These are phyloP conservation scores for Diplodia mutila DNA, from an alignment of 2,329 filamentous ascomycete genomes.

Conservation along the genomic window DNA sequence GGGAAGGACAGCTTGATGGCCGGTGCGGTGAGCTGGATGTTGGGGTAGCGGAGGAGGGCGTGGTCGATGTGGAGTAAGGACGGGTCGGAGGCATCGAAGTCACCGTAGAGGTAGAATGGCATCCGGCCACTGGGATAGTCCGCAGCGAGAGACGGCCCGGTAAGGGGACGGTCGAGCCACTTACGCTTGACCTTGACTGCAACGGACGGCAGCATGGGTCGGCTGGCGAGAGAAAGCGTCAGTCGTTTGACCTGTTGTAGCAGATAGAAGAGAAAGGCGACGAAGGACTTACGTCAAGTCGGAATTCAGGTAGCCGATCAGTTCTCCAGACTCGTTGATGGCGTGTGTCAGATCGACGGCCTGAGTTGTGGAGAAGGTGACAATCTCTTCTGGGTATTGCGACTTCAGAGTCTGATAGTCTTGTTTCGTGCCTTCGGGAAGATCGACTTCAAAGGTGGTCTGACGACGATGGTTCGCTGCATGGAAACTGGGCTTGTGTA, in stretches of 20 bases:
- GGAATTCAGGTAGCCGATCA: conserved; percentile 1
- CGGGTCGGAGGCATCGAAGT: conserved; percentile 44
- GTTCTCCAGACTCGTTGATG: conserved; percentile 25
- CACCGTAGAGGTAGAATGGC: conserved; percentile 55
- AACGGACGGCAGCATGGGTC: conserved; percentile 35
- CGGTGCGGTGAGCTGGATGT: conserved; percentile 42
- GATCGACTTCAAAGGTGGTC: conserved; percentile 40
- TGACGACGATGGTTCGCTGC: conserved; percentile 48
- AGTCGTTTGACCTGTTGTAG: background rate
- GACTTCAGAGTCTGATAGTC: conserved; percentile 35
- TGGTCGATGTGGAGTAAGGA: conserved; percentile 48
- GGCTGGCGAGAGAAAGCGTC: background rate
- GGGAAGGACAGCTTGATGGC: background rate
- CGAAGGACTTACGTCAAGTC: background rate
- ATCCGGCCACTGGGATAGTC: conserved; percentile 44
- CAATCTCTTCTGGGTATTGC: conserved; percentile 34
- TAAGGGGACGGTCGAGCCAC: conserved; percentile 41
- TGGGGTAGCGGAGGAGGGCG: conserved; percentile 49
- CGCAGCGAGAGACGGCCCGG: conserved; percentile 39
- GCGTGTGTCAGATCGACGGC: conserved; percentile 33
- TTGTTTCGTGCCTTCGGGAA: conserved; percentile 29
- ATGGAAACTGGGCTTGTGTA: conserved; percentile 47
- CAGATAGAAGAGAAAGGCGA: background rate
- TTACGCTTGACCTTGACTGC: conserved; percentile 30
- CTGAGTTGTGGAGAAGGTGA: conserved; percentile 35